Evolutionary conservation across 2,329 filamentous ascomycete genomes (phyloP), one percentile per base, ranked within the genome.

Genomic region (Penicillium corylophilum): DNA sequence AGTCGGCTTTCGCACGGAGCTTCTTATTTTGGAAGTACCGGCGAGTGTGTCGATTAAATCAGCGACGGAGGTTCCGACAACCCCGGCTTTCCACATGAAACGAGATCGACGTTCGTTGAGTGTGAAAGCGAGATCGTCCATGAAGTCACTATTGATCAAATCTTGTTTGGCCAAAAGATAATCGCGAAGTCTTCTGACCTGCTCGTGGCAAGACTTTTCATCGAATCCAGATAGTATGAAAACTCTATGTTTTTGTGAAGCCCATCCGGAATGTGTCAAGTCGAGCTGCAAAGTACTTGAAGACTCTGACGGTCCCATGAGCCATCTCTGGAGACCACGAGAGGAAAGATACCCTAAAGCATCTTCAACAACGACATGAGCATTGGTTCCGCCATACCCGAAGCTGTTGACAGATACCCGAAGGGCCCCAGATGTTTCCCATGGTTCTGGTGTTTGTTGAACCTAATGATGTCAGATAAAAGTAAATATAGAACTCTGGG

Each of bases 321-420:
- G 18, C 39, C 38, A 43, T n/a, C 7, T 15, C 5, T 45, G 16
- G 10, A 46, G 28, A n/a, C 23, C 44, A 9, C 35, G 49, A 12
- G n/a, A 8, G 23, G 50, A 48, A 6, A 56, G 40, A 24, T 56
- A 57, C 3, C 56, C 47, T 3, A 33, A 16, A 5, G 57, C 43
- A 38, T 65, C 61, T 48, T 72, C 70, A 5, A 79, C 53, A 13
- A 79, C 71, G 3, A 67, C 64, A 51, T 79, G 77, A 0, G 71
- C 72, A 51, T 78, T 79, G 15, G 72, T 71, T 35, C 77, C 77
- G 15, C 77, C 76, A 22, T 74, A 77, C 2, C 76, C 77, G 49
- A 77, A 78, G 5, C 70, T 73, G 54, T 75, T 75, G 44, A 77
- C 64, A 1, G 56, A 58, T 35, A 54, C 46, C 8, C 56, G 46